Evolutionary conservation across 768 basidiomycete species (phyloP).

Genomic region (Tremella fuciformis): DNA sequence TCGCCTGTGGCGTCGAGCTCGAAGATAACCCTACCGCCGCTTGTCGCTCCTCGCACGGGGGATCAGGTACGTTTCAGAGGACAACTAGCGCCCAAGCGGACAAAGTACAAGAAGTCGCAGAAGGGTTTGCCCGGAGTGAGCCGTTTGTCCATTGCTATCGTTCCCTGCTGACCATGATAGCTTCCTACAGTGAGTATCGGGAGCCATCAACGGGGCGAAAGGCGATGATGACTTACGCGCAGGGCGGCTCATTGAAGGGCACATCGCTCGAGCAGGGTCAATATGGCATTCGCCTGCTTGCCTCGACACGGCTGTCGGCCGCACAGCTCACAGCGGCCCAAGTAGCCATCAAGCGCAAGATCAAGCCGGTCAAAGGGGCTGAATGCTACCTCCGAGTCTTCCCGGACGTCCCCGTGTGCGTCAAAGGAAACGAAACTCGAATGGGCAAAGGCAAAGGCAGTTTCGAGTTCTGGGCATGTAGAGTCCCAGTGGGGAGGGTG

Average conservation of each 20-base stretch:
- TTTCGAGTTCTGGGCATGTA: conserved; percentile 91
- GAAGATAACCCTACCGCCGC: conserved; percentile 19
- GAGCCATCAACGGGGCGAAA: background rate
- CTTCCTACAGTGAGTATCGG: conserved; percentile 1
- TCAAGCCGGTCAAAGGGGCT: conserved; percentile 82
- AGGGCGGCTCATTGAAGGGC: conserved; percentile 86
- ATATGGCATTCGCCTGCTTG: conserved; percentile 85
- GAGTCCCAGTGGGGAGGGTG: conserved; percentile 82
- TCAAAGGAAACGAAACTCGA: conserved; percentile 98
- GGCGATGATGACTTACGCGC: background rate
- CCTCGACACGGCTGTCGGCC: conserved; percentile 74
- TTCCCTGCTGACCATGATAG: background rate
- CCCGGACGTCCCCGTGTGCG: conserved; percentile 94
- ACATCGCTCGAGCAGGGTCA: conserved; percentile 89
- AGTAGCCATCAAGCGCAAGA: conserved; percentile 81
- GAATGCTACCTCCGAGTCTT: conserved; percentile 87
- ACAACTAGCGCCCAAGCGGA: conserved; percentile 70
- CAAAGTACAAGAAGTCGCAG: conserved; percentile 82
- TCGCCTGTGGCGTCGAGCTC: conserved; percentile 30
- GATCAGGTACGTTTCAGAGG: conserved; percentile 38
- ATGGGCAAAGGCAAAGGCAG: conserved; percentile 99
- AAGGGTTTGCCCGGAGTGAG: conserved; percentile 63
- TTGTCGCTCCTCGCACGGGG: background rate
- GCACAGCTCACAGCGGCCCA: conserved; percentile 85
- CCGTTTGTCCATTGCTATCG: background rate